Evolutionary conservation across 352 stramenopile genomes (phyloP).

Genomic region (Phytophthora hybrid): DNA sequence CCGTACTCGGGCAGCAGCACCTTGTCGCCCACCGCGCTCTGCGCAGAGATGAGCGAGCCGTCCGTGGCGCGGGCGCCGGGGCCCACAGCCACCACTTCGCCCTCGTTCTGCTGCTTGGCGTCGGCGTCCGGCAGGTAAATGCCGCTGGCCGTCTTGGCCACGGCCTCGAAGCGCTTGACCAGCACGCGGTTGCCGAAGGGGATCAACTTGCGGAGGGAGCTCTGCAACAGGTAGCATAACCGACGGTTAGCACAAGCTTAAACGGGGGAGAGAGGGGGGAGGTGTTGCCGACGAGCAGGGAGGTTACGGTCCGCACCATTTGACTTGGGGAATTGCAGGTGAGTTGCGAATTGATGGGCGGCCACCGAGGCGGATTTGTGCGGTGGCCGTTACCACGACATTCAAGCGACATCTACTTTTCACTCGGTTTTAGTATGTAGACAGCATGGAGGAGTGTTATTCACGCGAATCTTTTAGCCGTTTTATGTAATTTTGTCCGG

Average conservation of each 20-base stretch:
- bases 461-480: neutral
- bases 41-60: slow-evolving; percentile 89
- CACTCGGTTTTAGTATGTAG: slow-evolving; percentile 1
- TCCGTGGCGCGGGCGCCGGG: slow-evolving; percentile 91
- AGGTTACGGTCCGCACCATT: slow-evolving; percentile 32
- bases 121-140: slow-evolving; percentile 95
- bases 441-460: neutral
- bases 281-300: neutral
- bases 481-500: neutral
- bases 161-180: slow-evolving; percentile 92
- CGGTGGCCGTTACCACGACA: slow-evolving; percentile 18
- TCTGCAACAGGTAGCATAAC: slow-evolving; percentile 24
- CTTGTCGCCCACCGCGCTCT: slow-evolving; percentile 93
- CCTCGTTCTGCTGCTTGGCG: slow-evolving; percentile 95
- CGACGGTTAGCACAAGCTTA: slow-evolving; percentile 3
- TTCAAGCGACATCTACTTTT: slow-evolving; percentile 17
- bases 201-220: slow-evolving; percentile 89
- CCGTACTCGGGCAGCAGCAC: slow-evolving; percentile 97
- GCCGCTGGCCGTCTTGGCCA: slow-evolving; percentile 93
- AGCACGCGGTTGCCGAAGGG: slow-evolving; percentile 96
- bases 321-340: slow-evolving; percentile 28
- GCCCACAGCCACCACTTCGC: slow-evolving; percentile 94
- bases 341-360: slow-evolving; percentile 40
- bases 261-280: neutral
- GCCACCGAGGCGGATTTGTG: slow-evolving; percentile 2